These are phyloP conservation scores for Mucor racemosus DNA, from an alignment of 371 early-diverging fungal genomes.

Conservation along the genomic window DNA sequence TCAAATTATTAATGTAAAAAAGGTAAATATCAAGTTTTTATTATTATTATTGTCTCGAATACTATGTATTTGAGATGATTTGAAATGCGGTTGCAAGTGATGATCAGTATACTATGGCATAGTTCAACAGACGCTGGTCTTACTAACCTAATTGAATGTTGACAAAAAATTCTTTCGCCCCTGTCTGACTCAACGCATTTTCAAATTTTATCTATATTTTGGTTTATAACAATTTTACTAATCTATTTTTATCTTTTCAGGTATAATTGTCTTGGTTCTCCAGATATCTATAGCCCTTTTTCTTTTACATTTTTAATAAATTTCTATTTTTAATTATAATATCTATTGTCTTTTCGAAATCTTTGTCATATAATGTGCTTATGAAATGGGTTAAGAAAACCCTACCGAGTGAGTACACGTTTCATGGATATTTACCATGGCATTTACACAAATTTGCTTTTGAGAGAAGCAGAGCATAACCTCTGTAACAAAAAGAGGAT, in stretches of 20 bases:
- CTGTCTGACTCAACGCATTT: conserved; percentile 9
- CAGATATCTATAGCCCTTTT: neutral
- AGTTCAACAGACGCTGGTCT: conserved; percentile 26
- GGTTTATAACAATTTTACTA: neutral
- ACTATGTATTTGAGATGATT: neutral
- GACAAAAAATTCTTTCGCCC: conserved; percentile 28
- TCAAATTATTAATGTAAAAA: neutral
- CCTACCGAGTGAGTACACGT: too few relatives aligned
- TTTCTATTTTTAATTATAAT: neutral
- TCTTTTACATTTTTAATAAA: neutral
- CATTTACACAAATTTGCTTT: neutral
- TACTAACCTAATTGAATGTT: conserved; percentile 28
- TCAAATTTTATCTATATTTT: neutral
- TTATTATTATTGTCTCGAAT: neutral
- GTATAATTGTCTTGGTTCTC: neutral
- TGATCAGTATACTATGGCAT: conserved; percentile 27
- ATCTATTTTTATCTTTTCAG: neutral
- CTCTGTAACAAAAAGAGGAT: too few relatives aligned
- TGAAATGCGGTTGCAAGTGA: conserved; percentile 14
- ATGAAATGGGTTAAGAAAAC: too few relatives aligned
- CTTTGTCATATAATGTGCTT: too few relatives aligned
- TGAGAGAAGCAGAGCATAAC: neutral
- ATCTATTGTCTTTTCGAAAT: neutral
- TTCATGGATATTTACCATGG: neutral
- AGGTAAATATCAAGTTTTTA: neutral